Percentiles rank a stretch among this genome's conserved stretches.
These are phyloP conservation scores for Hebeloma cylindrosporum DNA, from an alignment of 768 basidiomycete species.

Conservation along the genomic window DNA sequence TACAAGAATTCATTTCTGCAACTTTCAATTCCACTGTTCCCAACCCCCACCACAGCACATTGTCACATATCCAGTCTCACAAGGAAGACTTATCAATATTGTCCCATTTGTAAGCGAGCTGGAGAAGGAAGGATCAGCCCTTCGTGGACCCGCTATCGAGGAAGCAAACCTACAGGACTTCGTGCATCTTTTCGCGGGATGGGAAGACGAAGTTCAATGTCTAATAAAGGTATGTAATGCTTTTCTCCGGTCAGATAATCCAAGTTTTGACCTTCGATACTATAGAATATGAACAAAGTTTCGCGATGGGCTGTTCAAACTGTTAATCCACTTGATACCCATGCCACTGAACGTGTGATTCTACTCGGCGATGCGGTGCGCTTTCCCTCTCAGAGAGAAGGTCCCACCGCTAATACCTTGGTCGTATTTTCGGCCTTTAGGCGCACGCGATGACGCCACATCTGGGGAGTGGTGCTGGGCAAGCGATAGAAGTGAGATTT, in stretches of 20 bases:
- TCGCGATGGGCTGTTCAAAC: slow-evolving; percentile 23
- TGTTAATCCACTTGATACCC: slow-evolving; percentile 20
- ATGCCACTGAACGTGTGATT: slow-evolving; percentile 13
- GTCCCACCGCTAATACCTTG: neutral
- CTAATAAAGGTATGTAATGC: slow-evolving; percentile 16
- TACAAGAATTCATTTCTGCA: neutral
- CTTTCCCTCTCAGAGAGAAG: neutral
- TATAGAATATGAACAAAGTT: slow-evolving; percentile 17
- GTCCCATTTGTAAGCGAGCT: slow-evolving; percentile 25
- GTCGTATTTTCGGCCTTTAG: neutral
- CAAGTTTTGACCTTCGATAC: neutral
- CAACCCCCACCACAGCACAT: slow-evolving; percentile 27
- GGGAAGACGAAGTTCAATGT: slow-evolving; percentile 30
- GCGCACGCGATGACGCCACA: slow-evolving; percentile 27
- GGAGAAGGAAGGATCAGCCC: slow-evolving; percentile 21
- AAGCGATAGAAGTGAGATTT: slow-evolving; percentile 23
- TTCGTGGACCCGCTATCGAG: slow-evolving; percentile 28
- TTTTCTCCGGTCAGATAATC: neutral
- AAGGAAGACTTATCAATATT: slow-evolving; percentile 31
- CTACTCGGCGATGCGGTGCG: slow-evolving; percentile 27
- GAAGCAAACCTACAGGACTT: slow-evolving; percentile 29
- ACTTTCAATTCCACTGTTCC: neutral
- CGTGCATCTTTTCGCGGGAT: slow-evolving; percentile 20
- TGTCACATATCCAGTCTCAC: slow-evolving; percentile 32
- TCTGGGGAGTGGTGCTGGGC: slow-evolving; percentile 24